Percentiles rank a stretch among this genome's conserved stretches.
Evolutionary conservation across 2,329 filamentous ascomycete species (phyloP).

Genomic region (Aspergillus oerlinghausenensis): DNA sequence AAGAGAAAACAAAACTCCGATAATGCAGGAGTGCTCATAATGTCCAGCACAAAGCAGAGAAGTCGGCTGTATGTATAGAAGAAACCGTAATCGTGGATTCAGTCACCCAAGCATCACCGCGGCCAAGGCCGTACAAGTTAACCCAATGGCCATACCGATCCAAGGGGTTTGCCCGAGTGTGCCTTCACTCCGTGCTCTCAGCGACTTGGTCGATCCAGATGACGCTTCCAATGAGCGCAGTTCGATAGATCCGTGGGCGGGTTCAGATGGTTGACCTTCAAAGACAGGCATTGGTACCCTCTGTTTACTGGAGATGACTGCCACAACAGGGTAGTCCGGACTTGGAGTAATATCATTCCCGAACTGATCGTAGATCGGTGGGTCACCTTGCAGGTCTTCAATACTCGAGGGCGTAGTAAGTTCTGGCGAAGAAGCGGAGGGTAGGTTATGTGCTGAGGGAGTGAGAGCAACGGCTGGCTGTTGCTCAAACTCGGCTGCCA

Average conservation of each 20-base stretch:
- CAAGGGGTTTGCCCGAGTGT: slow-evolving; percentile 37
- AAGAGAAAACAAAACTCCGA: slow-evolving; percentile 12
- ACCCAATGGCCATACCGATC: slow-evolving; percentile 39
- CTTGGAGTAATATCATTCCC: background rate
- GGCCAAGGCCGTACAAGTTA: slow-evolving; percentile 36
- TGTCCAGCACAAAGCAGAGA: slow-evolving; percentile 1
- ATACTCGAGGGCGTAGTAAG: slow-evolving; percentile 2
- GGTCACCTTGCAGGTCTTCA: slow-evolving; percentile 4
- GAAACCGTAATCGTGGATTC: too few species aligned
- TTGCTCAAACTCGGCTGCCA: slow-evolving; percentile 22
- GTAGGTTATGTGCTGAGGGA: slow-evolving; percentile 14
- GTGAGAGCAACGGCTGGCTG: slow-evolving; percentile 22
- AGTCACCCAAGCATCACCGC: slow-evolving; percentile 36
- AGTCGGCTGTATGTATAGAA: background rate
- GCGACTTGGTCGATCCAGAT: slow-evolving; percentile 21
- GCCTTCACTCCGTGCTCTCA: slow-evolving; percentile 34
- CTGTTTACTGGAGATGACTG: too few species aligned
- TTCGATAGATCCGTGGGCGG: slow-evolving; percentile 25
- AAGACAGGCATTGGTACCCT: slow-evolving; percentile 7
- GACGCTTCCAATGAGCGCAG: slow-evolving; percentile 22
- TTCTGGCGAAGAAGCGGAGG: slow-evolving; percentile 12
- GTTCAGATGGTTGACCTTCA: slow-evolving; percentile 25
- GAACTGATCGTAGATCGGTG: background rate
- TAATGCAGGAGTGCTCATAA: slow-evolving; percentile 10
- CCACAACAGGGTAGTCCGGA: too few species aligned